Conservation (phyloP, 805 yeast species). For the Metschnikowia continentalis region DNA sequence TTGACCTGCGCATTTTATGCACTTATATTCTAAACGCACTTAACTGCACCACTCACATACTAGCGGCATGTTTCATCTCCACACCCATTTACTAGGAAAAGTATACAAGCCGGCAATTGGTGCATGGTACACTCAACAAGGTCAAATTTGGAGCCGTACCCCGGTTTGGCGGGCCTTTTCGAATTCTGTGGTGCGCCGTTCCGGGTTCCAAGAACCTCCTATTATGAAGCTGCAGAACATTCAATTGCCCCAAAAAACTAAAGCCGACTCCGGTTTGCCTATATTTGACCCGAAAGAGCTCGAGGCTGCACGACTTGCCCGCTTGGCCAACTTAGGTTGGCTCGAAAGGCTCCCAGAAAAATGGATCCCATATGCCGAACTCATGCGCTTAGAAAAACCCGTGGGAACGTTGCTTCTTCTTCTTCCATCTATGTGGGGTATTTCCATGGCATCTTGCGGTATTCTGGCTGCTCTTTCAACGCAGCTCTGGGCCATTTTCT, state of each 20-base stretch:
- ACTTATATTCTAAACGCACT: background rate
- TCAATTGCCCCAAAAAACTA: background rate
- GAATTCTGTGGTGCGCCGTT: background rate
- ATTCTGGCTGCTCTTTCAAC: conserved; percentile 64
- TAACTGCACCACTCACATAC: background rate
- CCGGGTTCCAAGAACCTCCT: conserved; percentile 13
- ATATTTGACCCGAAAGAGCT: conserved; percentile 32
- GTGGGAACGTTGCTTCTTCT: conserved; percentile 86
- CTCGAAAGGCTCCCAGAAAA: conserved; percentile 63
- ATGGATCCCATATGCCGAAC: conserved; percentile 85
- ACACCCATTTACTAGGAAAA: background rate
- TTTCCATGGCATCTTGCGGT: conserved; percentile 80
- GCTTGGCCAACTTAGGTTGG: conserved; percentile 42
- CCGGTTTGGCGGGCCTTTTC: conserved; percentile 2
- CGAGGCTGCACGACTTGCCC: conserved; percentile 47
- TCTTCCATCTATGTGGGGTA: conserved; percentile 90
- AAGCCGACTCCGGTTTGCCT: background rate
- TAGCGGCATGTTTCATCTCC: background rate
- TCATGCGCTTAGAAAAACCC: conserved; percentile 90
- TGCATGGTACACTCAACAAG: background rate
- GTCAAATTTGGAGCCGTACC: no score
- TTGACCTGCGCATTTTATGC: background rate
- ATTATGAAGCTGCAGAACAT: background rate
- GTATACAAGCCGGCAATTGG: background rate
- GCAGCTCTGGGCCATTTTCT: conserved; percentile 55